Percentiles rank a stretch among this genome's conserved stretches.
phyloP scores from a whole-genome alignment of 169 alveolate species.

The Plasmodium blacklocki region DNA sequence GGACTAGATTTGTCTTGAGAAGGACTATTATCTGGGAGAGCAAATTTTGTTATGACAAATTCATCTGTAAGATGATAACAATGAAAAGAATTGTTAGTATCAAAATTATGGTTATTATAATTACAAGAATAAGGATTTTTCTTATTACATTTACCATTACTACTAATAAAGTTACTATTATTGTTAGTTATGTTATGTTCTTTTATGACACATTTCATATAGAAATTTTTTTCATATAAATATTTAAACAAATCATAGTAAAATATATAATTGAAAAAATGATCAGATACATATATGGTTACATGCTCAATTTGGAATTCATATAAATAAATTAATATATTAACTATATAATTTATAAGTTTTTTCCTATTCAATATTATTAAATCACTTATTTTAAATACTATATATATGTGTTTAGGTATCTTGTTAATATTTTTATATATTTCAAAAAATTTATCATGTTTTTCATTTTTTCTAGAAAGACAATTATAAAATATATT shows the following conservation, averaged over 20 bases:
- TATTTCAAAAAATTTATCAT: not conserved
- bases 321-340: constrained; percentile 26
- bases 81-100: too few relatives aligned
- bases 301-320: constrained; percentile 20
- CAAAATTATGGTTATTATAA: too few relatives aligned
- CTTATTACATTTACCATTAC: not conserved
- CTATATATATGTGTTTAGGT: constrained; percentile 60
- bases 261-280: constrained; percentile 19
- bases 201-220: not conserved
- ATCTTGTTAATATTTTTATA: constrained; percentile 7
- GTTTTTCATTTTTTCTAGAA: not conserved
- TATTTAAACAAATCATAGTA: constrained; percentile 1
- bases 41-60: constrained; percentile 8
- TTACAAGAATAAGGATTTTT: too few relatives aligned
- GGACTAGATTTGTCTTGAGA: not conserved
- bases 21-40: not conserved
- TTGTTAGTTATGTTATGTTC: not conserved
- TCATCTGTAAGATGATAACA: not conserved
- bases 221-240: constrained; percentile 4
- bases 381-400: constrained; percentile 39
- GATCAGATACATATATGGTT: constrained; percentile 34
- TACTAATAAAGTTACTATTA: not conserved
- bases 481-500: not conserved
- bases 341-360: constrained; percentile 19
- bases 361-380: constrained; percentile 21